phyloP scores from a whole-genome alignment of 2,329 filamentous ascomycete species.

The Claviceps monticola region DNA sequence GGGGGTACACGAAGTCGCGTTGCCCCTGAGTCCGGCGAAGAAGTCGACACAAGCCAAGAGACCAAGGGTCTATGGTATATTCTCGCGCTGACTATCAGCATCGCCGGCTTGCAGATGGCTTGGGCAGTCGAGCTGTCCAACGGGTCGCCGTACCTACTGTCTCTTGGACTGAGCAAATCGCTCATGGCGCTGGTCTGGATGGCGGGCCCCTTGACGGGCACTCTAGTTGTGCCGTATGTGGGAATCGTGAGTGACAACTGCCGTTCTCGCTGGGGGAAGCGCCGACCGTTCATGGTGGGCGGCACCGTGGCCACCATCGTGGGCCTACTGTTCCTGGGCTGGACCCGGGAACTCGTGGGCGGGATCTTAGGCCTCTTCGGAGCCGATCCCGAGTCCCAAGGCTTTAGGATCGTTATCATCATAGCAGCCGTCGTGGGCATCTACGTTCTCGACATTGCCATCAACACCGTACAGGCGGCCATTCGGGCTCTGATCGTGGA shows the following conservation, averaged over 20 bases:
- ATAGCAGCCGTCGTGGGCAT: constrained; percentile 72
- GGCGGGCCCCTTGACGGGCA: constrained; percentile 64
- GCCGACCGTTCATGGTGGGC: constrained; percentile 68
- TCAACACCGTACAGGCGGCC: constrained; percentile 92
- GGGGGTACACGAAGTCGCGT: background rate
- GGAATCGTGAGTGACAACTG: constrained; percentile 72
- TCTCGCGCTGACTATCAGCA: constrained; percentile 70
- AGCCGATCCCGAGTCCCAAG: constrained; percentile 48
- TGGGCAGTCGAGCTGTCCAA: constrained; percentile 94
- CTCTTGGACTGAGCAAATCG: constrained; percentile 69
- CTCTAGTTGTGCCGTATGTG: constrained; percentile 69
- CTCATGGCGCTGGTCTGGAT: constrained; percentile 78
- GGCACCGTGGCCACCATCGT: constrained; percentile 54
- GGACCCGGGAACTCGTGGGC: constrained; percentile 59
- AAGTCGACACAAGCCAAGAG: constrained; percentile 30
- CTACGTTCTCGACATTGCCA: constrained; percentile 84
- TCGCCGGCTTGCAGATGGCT: constrained; percentile 82
- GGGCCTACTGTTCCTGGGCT: constrained; percentile 56
- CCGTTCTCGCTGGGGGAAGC: constrained; percentile 58
- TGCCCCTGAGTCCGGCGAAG: background rate
- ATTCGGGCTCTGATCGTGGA: constrained; percentile 90
- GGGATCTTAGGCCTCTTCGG: constrained; percentile 58
- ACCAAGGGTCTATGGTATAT: constrained; percentile 79
- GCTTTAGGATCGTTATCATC: constrained; percentile 54
- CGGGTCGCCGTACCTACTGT: constrained; percentile 73